phyloP scores from a whole-genome alignment of 208 protist genomes.

The Angomonas deanei region DNA sequence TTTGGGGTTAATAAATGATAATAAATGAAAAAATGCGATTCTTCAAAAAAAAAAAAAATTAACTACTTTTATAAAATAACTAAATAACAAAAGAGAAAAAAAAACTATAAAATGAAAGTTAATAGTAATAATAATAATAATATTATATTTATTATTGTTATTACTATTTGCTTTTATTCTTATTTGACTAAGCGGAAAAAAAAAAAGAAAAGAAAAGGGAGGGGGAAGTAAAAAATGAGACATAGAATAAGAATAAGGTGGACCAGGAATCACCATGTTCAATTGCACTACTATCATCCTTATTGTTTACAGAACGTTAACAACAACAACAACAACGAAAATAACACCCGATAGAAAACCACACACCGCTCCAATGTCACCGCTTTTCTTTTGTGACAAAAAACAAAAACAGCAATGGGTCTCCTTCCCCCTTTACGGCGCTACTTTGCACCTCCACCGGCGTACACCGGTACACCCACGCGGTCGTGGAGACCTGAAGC shows the following conservation, averaged over 20 bases:
- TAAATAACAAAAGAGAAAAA: background rate
- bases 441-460: background rate
- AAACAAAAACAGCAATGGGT: background rate
- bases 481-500: background rate
- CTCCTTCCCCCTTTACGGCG: background rate
- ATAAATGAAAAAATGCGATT: background rate
- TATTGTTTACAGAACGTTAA: too few relatives aligned
- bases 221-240: conserved; percentile 16
- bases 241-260: too few relatives aligned
- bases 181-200: background rate
- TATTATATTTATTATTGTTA: background rate
- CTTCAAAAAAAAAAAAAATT: background rate
- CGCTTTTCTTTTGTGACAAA: background rate
- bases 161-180: background rate
- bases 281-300: too few relatives aligned
- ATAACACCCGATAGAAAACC: too few relatives aligned
- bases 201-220: conserved; percentile 4
- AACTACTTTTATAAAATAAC: background rate
- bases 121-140: background rate
- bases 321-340: conserved; percentile 11
- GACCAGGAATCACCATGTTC: too few relatives aligned
- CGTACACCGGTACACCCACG: background rate
- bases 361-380: too few relatives aligned
- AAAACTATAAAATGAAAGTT: too few relatives aligned
- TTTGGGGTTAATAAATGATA: background rate